Evolutionary conservation across 2,329 filamentous ascomycete genomes (phyloP).

Genomic region (Colletotrichum falcatum): DNA sequence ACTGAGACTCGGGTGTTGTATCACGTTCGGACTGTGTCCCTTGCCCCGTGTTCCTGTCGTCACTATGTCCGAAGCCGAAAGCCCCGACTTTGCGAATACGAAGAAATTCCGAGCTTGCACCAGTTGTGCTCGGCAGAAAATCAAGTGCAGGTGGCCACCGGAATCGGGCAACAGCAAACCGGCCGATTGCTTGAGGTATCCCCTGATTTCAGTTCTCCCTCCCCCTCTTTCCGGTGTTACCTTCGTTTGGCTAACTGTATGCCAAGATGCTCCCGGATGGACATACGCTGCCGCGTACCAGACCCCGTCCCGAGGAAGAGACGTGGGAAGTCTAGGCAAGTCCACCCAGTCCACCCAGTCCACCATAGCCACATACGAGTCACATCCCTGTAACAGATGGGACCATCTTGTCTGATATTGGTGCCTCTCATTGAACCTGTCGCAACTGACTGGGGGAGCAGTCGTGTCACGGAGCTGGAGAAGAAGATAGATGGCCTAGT

Average conservation of each 20-base stretch:
- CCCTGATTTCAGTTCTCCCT: not conserved
- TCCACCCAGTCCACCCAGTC: not conserved
- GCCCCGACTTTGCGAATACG: slow-evolving; percentile 1
- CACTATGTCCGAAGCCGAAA: not conserved
- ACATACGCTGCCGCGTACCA: slow-evolving; percentile 50
- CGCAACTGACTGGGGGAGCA: slow-evolving; percentile 34
- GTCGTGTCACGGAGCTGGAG: slow-evolving; percentile 53
- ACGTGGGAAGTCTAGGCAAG: slow-evolving; percentile 53
- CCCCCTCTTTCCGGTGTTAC: not conserved
- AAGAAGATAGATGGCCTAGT: slow-evolving; percentile 56
- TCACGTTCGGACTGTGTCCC: not conserved
- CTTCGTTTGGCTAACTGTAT: not conserved
- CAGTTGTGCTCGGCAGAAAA: slow-evolving; percentile 52
- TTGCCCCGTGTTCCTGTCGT: not conserved
- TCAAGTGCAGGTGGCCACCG: slow-evolving; percentile 51
- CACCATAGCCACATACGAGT: not conserved
- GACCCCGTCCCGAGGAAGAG: slow-evolving; percentile 50
- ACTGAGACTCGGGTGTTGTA: not conserved
- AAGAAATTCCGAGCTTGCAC: slow-evolving; percentile 50
- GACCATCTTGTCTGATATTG: too few species aligned
- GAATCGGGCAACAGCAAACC: slow-evolving; percentile 42
- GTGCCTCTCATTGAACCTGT: not conserved
- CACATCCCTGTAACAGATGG: not conserved
- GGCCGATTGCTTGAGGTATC: slow-evolving; percentile 47
- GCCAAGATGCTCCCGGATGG: slow-evolving; percentile 51